phyloP scores from a whole-genome alignment of 2,329 filamentous ascomycete species.

The Penicillium sp. region DNA sequence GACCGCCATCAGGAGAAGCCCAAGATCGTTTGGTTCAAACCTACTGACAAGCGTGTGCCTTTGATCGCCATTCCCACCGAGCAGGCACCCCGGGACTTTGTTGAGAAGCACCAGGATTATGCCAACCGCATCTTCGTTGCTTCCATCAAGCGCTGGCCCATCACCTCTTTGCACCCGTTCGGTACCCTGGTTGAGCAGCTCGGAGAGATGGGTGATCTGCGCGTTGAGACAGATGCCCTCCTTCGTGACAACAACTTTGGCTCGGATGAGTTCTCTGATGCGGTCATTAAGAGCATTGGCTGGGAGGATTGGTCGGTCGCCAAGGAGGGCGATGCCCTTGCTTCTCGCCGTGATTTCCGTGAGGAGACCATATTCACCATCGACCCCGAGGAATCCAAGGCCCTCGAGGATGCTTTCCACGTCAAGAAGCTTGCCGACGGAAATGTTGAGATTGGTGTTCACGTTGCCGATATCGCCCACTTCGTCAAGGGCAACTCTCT shows the following conservation, averaged over 20 bases:
- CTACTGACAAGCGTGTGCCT: slow-evolving; percentile 97
- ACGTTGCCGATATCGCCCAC: slow-evolving; percentile 92
- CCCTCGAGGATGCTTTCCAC: slow-evolving; percentile 91
- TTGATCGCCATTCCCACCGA: slow-evolving; percentile 98
- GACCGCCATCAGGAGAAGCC: slow-evolving; percentile 91
- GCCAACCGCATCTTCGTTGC: slow-evolving; percentile 98
- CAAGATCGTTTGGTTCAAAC: slow-evolving; percentile 99
- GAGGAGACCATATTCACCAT: slow-evolving; percentile 87
- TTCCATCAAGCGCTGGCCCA: slow-evolving; percentile 99
- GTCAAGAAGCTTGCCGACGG: slow-evolving; percentile 81
- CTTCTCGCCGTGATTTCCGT: slow-evolving; percentile 84
- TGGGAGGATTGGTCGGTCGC: slow-evolving; percentile 88
- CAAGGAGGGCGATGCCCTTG: slow-evolving; percentile 77
- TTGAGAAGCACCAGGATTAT: slow-evolving; percentile 97
- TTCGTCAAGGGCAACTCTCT: slow-evolving; percentile 96
- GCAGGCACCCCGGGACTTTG: slow-evolving; percentile 95
- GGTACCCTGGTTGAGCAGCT: slow-evolving; percentile 96
- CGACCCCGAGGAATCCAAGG: slow-evolving; percentile 82
- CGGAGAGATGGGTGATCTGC: slow-evolving; percentile 94
- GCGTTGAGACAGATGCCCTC: slow-evolving; percentile 95
- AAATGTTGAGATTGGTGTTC: slow-evolving; percentile 89
- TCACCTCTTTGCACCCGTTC: slow-evolving; percentile 98
- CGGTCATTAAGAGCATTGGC: slow-evolving; percentile 88
- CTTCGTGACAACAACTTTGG: slow-evolving; percentile 98
- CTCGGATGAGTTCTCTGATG: slow-evolving; percentile 96